Percentiles rank a stretch among this genome's conserved stretches.
These are phyloP conservation scores for Steccherinum ochraceum DNA, from an alignment of 768 basidiomycete genomes.

Conservation along the genomic window DNA sequence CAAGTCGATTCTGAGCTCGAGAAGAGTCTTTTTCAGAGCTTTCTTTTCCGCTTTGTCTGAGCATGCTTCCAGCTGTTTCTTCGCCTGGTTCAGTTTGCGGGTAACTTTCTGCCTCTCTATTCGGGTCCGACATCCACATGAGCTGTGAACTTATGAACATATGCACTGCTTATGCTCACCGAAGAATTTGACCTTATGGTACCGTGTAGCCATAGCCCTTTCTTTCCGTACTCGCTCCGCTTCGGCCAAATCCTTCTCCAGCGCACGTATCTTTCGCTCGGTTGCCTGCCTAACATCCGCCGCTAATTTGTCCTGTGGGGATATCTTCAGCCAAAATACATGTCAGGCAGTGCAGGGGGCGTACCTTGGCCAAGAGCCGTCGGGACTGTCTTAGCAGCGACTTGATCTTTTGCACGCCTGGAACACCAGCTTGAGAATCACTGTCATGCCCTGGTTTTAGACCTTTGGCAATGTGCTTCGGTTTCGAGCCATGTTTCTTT, in stretches of 20 bases:
- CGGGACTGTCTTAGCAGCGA: constrained; percentile 77
- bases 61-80: constrained; percentile 41
- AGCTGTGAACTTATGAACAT: background rate
- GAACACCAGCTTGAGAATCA: constrained; percentile 23
- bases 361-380: constrained; percentile 74
- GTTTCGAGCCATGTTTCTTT: constrained; percentile 21
- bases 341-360: constrained; percentile 4
- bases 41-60: constrained; percentile 30
- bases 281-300: constrained; percentile 79
- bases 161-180: constrained; percentile 43
- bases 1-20: constrained; percentile 73
- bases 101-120: constrained; percentile 83
- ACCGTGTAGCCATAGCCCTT: constrained; percentile 65
- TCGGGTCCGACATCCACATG: background rate
- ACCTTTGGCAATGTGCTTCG: constrained; percentile 4
- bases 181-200: constrained; percentile 93
- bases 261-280: constrained; percentile 67
- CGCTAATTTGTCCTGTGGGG: constrained; percentile 72
- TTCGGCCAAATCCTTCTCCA: constrained; percentile 66
- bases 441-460: constrained; percentile 12
- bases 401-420: constrained; percentile 85
- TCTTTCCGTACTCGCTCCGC: constrained; percentile 64
- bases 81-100: constrained; percentile 68
- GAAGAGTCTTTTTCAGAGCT: constrained; percentile 41
- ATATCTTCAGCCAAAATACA: background rate